Conservation (phyloP, 1,139 yeast genomes). For the Yamadazyma diddensiae region DNA sequence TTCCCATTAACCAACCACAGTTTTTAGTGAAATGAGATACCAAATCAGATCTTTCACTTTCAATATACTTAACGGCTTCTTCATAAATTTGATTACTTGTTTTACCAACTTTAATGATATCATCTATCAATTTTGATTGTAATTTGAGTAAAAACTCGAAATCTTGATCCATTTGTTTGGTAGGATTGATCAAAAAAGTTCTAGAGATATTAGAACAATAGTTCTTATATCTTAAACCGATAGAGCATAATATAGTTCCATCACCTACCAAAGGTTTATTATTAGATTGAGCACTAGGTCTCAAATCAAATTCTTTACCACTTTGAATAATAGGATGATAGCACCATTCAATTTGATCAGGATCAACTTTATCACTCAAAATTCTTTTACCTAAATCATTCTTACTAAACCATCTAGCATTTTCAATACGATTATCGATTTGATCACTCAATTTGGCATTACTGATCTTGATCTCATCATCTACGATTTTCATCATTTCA, state of each 20-base stretch:
- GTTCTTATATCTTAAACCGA: constrained; percentile 84
- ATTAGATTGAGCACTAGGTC: constrained; percentile 78
- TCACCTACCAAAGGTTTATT: constrained; percentile 65
- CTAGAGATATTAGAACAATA: constrained; percentile 89
- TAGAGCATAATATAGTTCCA: constrained; percentile 79
- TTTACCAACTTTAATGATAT: constrained; percentile 63
- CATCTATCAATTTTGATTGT: constrained; percentile 57
- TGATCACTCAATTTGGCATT: constrained; percentile 73
- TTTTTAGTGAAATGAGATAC: constrained; percentile 69
- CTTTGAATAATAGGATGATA: constrained; percentile 90
- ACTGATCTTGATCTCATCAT: constrained; percentile 76
- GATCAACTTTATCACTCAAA: constrained; percentile 45
- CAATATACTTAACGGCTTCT: constrained; percentile 58
- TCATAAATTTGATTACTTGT: constrained; percentile 65
- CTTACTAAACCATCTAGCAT: constrained; percentile 65
- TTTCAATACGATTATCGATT: constrained; percentile 80
- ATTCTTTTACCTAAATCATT: constrained; percentile 57
- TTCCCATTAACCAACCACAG: constrained; percentile 87
- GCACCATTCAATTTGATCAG: constrained; percentile 86
- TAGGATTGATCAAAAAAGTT: constrained; percentile 88
- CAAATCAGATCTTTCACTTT: constrained; percentile 60
- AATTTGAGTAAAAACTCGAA: constrained; percentile 73
- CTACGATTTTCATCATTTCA: constrained; percentile 84
- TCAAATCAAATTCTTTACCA: constrained; percentile 81
- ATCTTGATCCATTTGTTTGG: constrained; percentile 71